Evolutionary conservation across 2,329 filamentous ascomycete species (phyloP).

Genomic region (Talaromyces sp.): DNA sequence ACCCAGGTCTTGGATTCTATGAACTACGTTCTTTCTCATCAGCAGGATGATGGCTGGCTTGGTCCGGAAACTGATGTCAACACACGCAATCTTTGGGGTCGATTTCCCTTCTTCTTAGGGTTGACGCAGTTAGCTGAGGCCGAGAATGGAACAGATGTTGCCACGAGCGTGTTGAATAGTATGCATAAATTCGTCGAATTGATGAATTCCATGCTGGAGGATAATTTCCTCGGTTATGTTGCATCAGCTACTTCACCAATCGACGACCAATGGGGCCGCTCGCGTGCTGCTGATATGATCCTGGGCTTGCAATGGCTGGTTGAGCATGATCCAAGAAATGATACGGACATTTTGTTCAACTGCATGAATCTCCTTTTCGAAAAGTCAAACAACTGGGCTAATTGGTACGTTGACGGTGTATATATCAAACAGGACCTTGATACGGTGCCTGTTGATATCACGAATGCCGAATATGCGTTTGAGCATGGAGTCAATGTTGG

Average conservation of each 20-base stretch:
- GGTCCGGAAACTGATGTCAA: conserved; percentile 51
- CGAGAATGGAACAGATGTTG: conserved; percentile 41
- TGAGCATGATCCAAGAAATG: conserved; percentile 44
- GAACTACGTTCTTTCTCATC: conserved; percentile 50
- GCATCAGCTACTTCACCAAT: conserved; percentile 47
- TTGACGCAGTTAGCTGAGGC: conserved; percentile 51
- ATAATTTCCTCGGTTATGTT: conserved; percentile 54
- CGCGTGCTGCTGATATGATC: conserved; percentile 47
- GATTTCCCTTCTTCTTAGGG: conserved; percentile 53
- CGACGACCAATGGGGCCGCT: conserved; percentile 42
- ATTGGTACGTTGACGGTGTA: conserved; percentile 39
- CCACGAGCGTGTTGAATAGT: conserved; percentile 47
- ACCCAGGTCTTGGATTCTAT: conserved; percentile 48
- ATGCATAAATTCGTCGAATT: conserved; percentile 53
- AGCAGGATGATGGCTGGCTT: conserved; percentile 58
- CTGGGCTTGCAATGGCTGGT: conserved; percentile 51
- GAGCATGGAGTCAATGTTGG: conserved; percentile 51
- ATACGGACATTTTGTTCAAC: conserved; percentile 38
- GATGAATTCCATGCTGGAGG: conserved; percentile 55
- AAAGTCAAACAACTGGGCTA: conserved; percentile 41
- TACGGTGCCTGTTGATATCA: conserved; percentile 33
- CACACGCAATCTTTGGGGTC: conserved; percentile 54
- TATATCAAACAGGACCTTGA: conserved; percentile 42
- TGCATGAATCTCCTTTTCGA: conserved; percentile 47
- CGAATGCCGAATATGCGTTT: conserved; percentile 38